These are phyloP conservation scores for Sistotremastrum niveocremeum DNA, from an alignment of 768 basidiomycete species.

Conservation along the genomic window DNA sequence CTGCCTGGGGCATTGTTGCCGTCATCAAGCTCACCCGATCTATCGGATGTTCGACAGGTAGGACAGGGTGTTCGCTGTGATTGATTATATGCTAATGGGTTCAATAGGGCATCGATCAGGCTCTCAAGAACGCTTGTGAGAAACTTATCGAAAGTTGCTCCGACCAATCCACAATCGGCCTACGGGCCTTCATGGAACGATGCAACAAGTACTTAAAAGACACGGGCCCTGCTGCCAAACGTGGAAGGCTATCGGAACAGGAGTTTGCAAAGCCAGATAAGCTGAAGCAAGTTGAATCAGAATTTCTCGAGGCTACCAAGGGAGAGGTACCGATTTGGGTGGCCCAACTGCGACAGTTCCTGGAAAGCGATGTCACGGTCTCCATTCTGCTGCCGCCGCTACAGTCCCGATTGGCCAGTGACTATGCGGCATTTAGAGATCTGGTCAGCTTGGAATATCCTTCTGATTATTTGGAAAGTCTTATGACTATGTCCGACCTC, in stretches of 20 bases:
- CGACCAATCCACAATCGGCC: conserved; percentile 38
- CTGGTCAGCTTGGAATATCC: conserved; percentile 33
- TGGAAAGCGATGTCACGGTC: conserved; percentile 71
- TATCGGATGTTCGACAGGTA: conserved; percentile 2
- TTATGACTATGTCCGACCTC: no score
- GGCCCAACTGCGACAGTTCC: conserved; percentile 54
- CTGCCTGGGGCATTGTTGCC: conserved; percentile 59
- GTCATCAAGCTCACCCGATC: conserved; percentile 31
- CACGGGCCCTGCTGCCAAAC: conserved; percentile 16
- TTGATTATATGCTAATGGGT: not conserved
- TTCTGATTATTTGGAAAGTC: no score
- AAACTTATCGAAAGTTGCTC: conserved; percentile 59
- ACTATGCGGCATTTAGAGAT: conserved; percentile 63
- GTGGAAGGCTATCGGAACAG: conserved; percentile 16
- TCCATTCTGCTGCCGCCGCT: conserved; percentile 66
- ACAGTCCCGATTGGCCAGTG: conserved; percentile 58
- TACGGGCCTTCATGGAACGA: conserved; percentile 51
- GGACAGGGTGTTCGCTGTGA: not conserved
- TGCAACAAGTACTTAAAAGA: conserved; percentile 21
- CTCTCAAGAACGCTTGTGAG: conserved; percentile 77
- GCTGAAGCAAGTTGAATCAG: conserved; percentile 34
- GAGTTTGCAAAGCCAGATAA: conserved; percentile 38
- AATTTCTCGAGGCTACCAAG: conserved; percentile 42
- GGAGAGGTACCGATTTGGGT: conserved; percentile 42
- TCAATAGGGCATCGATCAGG: conserved; percentile 69